Evolutionary conservation across 2,329 filamentous ascomycete genomes (phyloP).

Genomic region (Beauveria sp.): DNA sequence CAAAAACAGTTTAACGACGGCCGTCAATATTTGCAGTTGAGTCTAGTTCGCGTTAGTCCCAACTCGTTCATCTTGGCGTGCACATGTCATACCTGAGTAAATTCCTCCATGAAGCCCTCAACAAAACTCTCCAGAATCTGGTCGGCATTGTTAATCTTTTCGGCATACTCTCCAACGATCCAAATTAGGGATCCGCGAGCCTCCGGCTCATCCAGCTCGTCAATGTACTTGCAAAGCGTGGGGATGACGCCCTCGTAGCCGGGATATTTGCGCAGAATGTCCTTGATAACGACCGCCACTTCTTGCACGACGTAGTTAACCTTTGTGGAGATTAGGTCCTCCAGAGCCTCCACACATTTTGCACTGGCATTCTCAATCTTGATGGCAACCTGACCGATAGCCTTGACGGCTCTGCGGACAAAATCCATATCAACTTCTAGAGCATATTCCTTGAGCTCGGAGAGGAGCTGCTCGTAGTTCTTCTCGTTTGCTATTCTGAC

Average conservation of each 20-base stretch:
- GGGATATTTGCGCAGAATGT: conserved; percentile 94
- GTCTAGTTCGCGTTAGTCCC: conserved; percentile 47
- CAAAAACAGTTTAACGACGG: conserved; percentile 93
- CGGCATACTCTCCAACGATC: conserved; percentile 98
- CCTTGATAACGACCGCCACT: conserved; percentile 97
- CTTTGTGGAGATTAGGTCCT: conserved; percentile 93
- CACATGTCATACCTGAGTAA: conserved; percentile 65
- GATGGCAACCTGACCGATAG: conserved; percentile 96
- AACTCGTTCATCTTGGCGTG: background rate
- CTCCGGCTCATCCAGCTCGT: conserved; percentile 90
- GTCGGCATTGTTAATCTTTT: conserved; percentile 98
- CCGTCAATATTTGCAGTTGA: conserved; percentile 95
- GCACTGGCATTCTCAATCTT: conserved; percentile 95
- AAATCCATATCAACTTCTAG: conserved; percentile 99
- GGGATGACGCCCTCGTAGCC: conserved; percentile 98
- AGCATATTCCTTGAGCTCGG: conserved; percentile 94
- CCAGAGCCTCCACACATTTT: conserved; percentile 86
- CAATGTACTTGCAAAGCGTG: conserved; percentile 90
- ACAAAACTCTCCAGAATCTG: conserved; percentile 89
- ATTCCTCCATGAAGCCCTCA: conserved; percentile 91
- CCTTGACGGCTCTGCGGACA: conserved; percentile 85
- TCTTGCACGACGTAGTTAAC: conserved; percentile 99
- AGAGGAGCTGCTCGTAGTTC: conserved; percentile 89
- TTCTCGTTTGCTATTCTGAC: conserved; percentile 96
- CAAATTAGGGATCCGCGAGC: conserved; percentile 89